Evolutionary conservation across 106 monocot species (phyloP), one percentile per base, ranked within the genome.

Genomic region (Chionographis japonica): DNA sequence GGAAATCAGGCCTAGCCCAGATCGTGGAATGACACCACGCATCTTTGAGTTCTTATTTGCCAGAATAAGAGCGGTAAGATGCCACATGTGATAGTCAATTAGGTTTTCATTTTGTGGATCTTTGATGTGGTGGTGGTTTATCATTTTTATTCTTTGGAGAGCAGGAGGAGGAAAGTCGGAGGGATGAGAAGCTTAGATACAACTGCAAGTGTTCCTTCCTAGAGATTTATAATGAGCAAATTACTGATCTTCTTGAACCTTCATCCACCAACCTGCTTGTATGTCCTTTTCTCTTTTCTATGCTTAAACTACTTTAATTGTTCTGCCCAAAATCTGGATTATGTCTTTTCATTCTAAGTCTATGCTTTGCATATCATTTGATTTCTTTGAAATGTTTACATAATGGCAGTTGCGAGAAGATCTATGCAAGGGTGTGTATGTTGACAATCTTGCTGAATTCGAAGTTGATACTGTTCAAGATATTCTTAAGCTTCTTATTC

Each of bases 1-100:
- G 68, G 88, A 91, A 58, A 27, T 78, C 12, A 77, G 62, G 46
- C 86, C 91, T 56, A 86, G 82, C 60, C 64, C 67, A 71, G 73
- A 89, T 41, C 85, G 91, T 51, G 95, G 95, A 62, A 95, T 95
- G 88, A 95, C 88, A 42, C 91, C 95, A 66, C 79, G 91, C 19
- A 91, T 95, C n/a, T 95, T 95, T 78, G 95, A 95, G 62, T 95
- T 95, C 68, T 80, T 95, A 49, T 95, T 95, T 84, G 95, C 95
- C 43, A 79, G 91, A 76, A 95, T 95, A 61, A 88, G 66, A 86
- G 95, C 88, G 71, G 95, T 95, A 84, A 79, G 37, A 55, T 50
- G 18, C 42, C 51, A 7, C 14, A 27, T 46, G 46, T 46, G 5
- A 6, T 46, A 46, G 5, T 46, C 46, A 46, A 6, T 10, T 49